Base-by-base conservation (phyloP, 345 rosid genomes). In the Heritiera fomes region DNA sequence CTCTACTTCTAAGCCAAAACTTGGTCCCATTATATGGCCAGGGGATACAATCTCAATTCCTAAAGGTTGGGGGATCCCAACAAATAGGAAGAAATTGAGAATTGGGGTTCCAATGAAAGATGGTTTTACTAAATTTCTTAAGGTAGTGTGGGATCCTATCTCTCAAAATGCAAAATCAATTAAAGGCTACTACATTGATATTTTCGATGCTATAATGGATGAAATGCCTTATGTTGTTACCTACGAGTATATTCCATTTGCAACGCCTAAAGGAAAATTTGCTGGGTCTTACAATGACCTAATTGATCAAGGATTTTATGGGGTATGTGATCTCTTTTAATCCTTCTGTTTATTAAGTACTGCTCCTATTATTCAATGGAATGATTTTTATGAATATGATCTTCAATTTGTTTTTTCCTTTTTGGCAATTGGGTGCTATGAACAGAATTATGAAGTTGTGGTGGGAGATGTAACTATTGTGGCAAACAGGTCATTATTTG, bases 401-500 rank as follows among this genome's bases (percentile, higher is more conserved):
- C 4, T 12, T 46, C 52, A 41, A 13, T 18, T 43, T 60, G 9
- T 15, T 23, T 6, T 46, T 20, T 3, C 4, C 8, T 0, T 41
- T 41, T n/a, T 23, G 41, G 12, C 73, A 60, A 63, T 12, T 70
- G 41, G 9, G 30, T 11, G 8, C 52, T 17, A 40, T 73, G 40
- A 28, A 34, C 89, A 92, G 93, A 80, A 20, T 0, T 88, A 52
- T 40, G 97, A 93, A 69, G 92, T 85, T 5, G 87, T 76, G 8
- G 28, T 23, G 28, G 28, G 28, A 23, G 28, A 23, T 23, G 28
- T 23, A 23, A 23, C 28, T 23, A 23, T 23, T 23, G 28, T 23
- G 28, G 28, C 28, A 23, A 23, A 23, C 28, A 23, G 28, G 28
- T 23, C 28, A 7, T 3, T 0, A 7, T 58, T 23, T 41, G 93